Percentiles rank a stretch among this genome's conserved stretches.
Evolutionary conservation across 345 rosid genomes (phyloP).

Genomic region (Brassica cretica): DNA sequence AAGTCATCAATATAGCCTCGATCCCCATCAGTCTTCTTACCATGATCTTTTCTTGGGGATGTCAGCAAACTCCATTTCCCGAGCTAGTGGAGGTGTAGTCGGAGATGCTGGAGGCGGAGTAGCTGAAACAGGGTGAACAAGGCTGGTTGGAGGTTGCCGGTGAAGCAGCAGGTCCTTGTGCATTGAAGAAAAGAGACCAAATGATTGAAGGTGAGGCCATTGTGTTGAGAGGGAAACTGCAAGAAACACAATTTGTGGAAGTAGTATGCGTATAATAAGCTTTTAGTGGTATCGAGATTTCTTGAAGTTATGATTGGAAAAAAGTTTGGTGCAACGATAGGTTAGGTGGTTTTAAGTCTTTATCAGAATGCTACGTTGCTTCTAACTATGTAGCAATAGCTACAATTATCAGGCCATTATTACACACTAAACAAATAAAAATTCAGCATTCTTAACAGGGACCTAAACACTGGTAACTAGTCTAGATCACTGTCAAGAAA

Average conservation of each 20-base stretch:
- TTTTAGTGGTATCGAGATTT: neutral
- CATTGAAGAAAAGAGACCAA: slow-evolving; percentile 47
- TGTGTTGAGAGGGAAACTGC: slow-evolving; percentile 29
- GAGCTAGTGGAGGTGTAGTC: slow-evolving; percentile 39
- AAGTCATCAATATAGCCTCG: too few relatives aligned
- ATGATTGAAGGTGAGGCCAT: slow-evolving; percentile 44
- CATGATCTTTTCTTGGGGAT: too few relatives aligned
- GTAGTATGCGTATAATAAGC: slow-evolving; percentile 23
- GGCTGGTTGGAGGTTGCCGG: slow-evolving; percentile 54
- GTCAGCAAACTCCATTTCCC: too few relatives aligned
- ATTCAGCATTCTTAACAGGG: neutral
- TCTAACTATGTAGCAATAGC: slow-evolving; percentile 41
- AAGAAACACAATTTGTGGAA: slow-evolving; percentile 16
- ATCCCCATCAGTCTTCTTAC: too few relatives aligned
- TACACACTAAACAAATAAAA: neutral
- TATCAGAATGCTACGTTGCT: slow-evolving; percentile 54
- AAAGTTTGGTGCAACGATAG: slow-evolving; percentile 49
- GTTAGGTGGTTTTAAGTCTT: slow-evolving; percentile 44
- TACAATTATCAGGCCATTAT: slow-evolving; percentile 10
- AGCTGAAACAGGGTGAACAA: slow-evolving; percentile 23
- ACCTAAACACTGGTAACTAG: slow-evolving; percentile 43
- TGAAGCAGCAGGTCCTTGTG: slow-evolving; percentile 71
- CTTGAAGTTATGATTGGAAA: slow-evolving; percentile 4
- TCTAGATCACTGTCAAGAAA: slow-evolving; percentile 37
- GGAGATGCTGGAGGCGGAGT: slow-evolving; percentile 47